Conservation (phyloP, 352 stramenopile genomes). For the Phytophthora pinifolia region DNA sequence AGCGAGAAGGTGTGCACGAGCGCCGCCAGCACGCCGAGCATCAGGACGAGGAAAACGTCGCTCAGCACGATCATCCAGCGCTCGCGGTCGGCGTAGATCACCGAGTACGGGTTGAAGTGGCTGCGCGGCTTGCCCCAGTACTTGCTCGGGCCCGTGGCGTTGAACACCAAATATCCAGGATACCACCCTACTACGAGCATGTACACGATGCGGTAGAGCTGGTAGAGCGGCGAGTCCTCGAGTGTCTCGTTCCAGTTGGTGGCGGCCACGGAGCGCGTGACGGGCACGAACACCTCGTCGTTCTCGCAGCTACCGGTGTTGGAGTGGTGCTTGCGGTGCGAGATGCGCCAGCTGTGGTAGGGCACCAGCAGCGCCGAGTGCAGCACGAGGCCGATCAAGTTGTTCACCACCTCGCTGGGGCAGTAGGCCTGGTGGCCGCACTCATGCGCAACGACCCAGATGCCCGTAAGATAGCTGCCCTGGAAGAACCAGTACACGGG, state of each 20-base stretch:
- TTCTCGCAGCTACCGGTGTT: constrained; percentile 95
- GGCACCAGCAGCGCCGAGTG: constrained; percentile 97
- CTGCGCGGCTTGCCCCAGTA: constrained; percentile 85
- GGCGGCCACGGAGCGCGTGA: constrained; percentile 68
- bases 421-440: constrained; percentile 98
- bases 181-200: constrained; percentile 96
- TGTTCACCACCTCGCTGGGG: constrained; percentile 93
- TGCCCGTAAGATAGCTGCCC: constrained; percentile 96
- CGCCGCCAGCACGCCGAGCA: constrained; percentile 54
- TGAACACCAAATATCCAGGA: constrained; percentile 97
- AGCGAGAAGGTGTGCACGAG: constrained; percentile 73
- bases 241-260: constrained; percentile 73
- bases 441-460: constrained; percentile 98
- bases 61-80: constrained; percentile 93
- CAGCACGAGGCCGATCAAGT: constrained; percentile 94
- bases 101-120: constrained; percentile 96
- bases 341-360: constrained; percentile 98
- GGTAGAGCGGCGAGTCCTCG: constrained; percentile 94
- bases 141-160: constrained; percentile 92
- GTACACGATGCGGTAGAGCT: constrained; percentile 93
- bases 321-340: constrained; percentile 96
- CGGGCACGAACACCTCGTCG: constrained; percentile 97
- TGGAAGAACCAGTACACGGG: constrained; percentile 97
- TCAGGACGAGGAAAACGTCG: constrained; percentile 86
- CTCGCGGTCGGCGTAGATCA: constrained; percentile 94